A percentile compares a stretch with the other conserved stretches of the same genome.
Conservation (phyloP, 306 rosid species). For the Malus domestica region ASM211411v1 NC_041797.1:20207001-20207500, state of each 20-base stretch:
- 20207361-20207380: not conserved
- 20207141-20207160: too few species aligned
- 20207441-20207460: too few species aligned
- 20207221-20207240: not conserved
- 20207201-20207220: not conserved
- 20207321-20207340: slow-evolving; percentile 34
- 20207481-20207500: not conserved
- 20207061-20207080: slow-evolving; percentile 10
- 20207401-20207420: not conserved
- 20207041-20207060: slow-evolving; percentile 97
- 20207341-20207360: not conserved
- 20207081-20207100: too few species aligned
- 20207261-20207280: fast-evolving
- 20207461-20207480: not conserved
- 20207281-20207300: slow-evolving; percentile 24
- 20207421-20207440: too few species aligned
- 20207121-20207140: too few species aligned
- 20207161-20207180: too few species aligned
- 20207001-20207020: slow-evolving; percentile 98
- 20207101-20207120: too few species aligned
- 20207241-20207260: not conserved
- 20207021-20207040: slow-evolving; percentile 95
- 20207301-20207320: slow-evolving; percentile 36
- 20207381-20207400: not conserved
- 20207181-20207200: too few species aligned